phyloP scores from a whole-genome alignment of 306 rosid species.

The Prunus dulcis region DNA sequence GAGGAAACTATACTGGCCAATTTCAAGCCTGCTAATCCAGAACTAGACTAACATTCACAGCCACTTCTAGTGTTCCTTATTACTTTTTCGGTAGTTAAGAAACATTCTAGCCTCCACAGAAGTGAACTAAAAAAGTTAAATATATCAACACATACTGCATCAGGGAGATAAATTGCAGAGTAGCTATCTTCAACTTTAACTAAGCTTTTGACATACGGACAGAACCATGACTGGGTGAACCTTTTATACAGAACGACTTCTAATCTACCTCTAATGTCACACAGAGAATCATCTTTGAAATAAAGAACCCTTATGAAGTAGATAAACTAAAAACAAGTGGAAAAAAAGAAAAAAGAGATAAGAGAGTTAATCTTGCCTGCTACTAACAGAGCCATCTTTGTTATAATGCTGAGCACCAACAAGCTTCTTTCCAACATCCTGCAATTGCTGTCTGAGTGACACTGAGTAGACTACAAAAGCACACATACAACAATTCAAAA shows the following conservation, averaged over 20 bases:
- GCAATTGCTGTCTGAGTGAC: constrained; percentile 97
- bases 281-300: neutral
- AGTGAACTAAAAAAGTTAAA: neutral
- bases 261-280: neutral
- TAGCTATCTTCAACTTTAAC: neutral
- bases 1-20: neutral
- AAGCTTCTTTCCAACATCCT: constrained; percentile 97
- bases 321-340: neutral
- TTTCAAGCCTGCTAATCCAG: neutral
- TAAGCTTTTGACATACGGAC: neutral
- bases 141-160: neutral
- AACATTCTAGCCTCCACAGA: neutral
- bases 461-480: constrained; percentile 85
- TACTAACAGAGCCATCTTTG: constrained; percentile 91
- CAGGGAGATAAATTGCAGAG: neutral
- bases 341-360: neutral
- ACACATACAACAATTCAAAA: constrained; percentile 31
- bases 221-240: neutral
- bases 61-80: neutral
- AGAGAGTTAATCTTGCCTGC: constrained; percentile 54
- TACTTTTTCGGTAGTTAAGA: neutral
- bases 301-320: neutral
- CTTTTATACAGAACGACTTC: neutral
- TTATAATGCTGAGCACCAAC: constrained; percentile 93
- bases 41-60: neutral